A percentile compares a stretch with the other conserved stretches of the same genome.
phyloP scores from a whole-genome alignment of 495 filamentous ascomycete species.

The Penicillium longicatenatum region DNA sequence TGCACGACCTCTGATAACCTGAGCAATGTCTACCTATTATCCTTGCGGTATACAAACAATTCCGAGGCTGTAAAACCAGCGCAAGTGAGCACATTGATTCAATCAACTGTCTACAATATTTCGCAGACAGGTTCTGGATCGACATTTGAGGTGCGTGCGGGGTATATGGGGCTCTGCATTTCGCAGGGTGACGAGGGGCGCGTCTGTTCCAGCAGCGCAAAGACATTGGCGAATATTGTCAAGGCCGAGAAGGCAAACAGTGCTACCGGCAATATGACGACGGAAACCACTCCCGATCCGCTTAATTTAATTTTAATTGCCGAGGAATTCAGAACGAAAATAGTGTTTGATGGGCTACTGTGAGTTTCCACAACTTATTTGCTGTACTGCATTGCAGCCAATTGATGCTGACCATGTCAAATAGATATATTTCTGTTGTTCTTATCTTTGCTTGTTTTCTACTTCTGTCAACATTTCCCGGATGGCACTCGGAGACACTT shows the following conservation, averaged over 20 bases:
- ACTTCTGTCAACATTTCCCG: conserved; percentile 12
- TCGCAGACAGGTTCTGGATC: conserved; percentile 3
- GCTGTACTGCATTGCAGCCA: background rate
- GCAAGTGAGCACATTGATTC: conserved; percentile 11
- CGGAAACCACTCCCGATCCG: conserved; percentile 10
- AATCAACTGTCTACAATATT: conserved; percentile 9
- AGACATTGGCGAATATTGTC: conserved; percentile 8
- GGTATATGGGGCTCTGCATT: conserved; percentile 19
- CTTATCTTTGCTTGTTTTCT: background rate
- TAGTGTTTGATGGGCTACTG: conserved; percentile 25
- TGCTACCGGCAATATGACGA: background rate
- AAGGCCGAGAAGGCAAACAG: background rate
- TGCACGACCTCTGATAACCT: conserved; percentile 14
- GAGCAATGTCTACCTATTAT: conserved; percentile 21
- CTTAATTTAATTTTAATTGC: conserved; percentile 24
- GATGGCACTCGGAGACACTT: conserved; percentile 8
- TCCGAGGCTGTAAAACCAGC: background rate
- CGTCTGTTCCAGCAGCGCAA: conserved; percentile 10
- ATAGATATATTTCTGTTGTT: background rate
- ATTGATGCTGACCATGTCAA: background rate
- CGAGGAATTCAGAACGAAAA: conserved; percentile 17
- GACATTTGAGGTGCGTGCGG: conserved; percentile 16
- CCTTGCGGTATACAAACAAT: conserved; percentile 12
- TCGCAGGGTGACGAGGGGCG: background rate
- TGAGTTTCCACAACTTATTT: conserved; percentile 6